Base-by-base conservation (phyloP, 2,329 filamentous ascomycete species). In the Fusarium heterosporum region DNA sequence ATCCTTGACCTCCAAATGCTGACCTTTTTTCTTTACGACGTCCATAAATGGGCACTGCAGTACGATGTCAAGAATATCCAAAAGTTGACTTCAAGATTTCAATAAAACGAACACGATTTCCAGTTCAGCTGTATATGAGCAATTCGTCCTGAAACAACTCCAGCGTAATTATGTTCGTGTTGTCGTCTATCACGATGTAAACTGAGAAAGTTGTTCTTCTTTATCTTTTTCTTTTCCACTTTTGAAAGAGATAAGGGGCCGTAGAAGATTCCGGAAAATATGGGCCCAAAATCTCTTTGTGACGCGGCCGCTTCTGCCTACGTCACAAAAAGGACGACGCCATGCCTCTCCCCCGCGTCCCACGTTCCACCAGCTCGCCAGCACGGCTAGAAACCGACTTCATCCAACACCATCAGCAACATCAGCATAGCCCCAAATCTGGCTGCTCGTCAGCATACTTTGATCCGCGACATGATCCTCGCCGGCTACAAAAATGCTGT, bases 401-500 rank as follows among this genome's bases (percentile, higher is more conserved):
- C 17, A n/a, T 51, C 25, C 26, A 51, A 39, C 26, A 50, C 26
- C 7, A 50, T 32, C 36, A 17, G 17, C 16, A 32, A 51, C 8
- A 40, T 51, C 19, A 40, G n/a, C 14, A 55, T 55, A 36, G 43
- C 42, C 14, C 36, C 28, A 16, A 48, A 48, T 40, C 42, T 48
- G 11, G 17, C 43, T 17, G 19, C 30, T 25, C 29, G 26, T 40
- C 34, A 47, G 16, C 52, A 32, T 39, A 25, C 36, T 28, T 25
- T 38, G 25, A 47, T 55, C 32, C 34, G 32, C 19, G 41, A 55
- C n/a, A 55, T 55, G 42, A 55, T 55, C 10, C 42, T 55, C 32
- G 26, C 41, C 32, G 51, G 51, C 26, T 55, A 39, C n/a, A 39
- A 29, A 34, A 55, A 55, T 47, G 41, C 41, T 47, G 16, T 46